Conservation (phyloP, 1,284 basidiomycete species). For the Cutaneotrichosporon sp. region DNA sequence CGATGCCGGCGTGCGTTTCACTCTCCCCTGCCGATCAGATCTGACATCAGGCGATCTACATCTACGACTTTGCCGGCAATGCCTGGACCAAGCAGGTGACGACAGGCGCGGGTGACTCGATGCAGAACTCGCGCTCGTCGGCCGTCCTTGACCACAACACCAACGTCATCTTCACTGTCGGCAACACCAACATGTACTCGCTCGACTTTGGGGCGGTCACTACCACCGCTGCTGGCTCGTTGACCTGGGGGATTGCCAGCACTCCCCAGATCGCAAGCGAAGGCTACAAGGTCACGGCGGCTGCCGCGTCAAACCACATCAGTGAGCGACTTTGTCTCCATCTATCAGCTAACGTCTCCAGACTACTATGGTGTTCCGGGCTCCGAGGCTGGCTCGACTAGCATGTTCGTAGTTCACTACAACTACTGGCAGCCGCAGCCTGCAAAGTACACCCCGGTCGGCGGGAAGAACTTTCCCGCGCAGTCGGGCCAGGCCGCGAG, state of each 20-base stretch:
- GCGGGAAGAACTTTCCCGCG: conserved; percentile 65
- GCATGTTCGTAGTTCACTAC: conserved; percentile 85
- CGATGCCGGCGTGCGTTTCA: conserved; percentile 58
- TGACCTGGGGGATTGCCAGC: conserved; percentile 65
- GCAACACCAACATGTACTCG: conserved; percentile 55
- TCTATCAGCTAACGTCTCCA: conserved; percentile 25
- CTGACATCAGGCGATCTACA: conserved; percentile 42
- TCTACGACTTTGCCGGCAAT: conserved; percentile 49
- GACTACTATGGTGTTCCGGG: conserved; percentile 73
- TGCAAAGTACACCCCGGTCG: conserved; percentile 61
- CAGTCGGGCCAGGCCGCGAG: conserved; percentile 71
- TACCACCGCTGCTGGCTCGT: conserved; percentile 61
- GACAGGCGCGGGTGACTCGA: conserved; percentile 37
- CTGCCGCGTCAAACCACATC: conserved; percentile 51
- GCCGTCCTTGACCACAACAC: conserved; percentile 84
- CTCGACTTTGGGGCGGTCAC: conserved; percentile 64
- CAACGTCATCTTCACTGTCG: conserved; percentile 65
- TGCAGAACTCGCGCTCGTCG: conserved; percentile 46
- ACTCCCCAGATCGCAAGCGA: conserved; percentile 58
- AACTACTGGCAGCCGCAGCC: conserved; percentile 74
- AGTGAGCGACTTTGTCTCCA: conserved; percentile 25
- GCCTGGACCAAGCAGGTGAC: conserved; percentile 53
- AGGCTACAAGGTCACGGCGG: conserved; percentile 41
- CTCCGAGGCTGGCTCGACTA: conserved; percentile 64
- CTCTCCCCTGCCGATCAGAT: not conserved